phyloP scores from a whole-genome alignment of 2,329 filamentous ascomycete species.

The Talaromyces atroroseus region DNA sequence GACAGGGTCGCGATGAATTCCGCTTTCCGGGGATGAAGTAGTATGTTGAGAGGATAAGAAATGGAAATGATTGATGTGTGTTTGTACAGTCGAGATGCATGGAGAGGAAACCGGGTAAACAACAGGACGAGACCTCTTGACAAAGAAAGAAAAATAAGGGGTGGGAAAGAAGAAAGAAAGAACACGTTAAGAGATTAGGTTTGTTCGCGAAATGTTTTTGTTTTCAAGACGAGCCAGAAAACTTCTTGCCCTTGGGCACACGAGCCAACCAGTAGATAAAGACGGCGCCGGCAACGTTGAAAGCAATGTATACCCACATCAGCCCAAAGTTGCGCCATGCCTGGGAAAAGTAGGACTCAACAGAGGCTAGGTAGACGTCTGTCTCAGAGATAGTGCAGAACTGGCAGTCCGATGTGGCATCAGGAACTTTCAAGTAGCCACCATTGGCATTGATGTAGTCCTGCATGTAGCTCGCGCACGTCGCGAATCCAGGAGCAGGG shows the following conservation, averaged over 20 bases:
- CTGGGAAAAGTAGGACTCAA: constrained; percentile 41
- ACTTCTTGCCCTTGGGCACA: constrained; percentile 35
- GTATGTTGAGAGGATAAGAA: too few relatives aligned
- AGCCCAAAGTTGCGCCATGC: constrained; percentile 54
- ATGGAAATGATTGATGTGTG: too few relatives aligned
- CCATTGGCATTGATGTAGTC: constrained; percentile 48
- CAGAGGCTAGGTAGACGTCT: constrained; percentile 48
- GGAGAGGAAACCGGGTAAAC: not conserved
- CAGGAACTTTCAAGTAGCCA: constrained; percentile 51
- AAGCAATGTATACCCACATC: constrained; percentile 48
- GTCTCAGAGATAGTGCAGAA: constrained; percentile 38
- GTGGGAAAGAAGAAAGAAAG: not conserved
- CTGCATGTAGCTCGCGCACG: constrained; percentile 58
- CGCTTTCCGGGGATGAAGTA: too few relatives aligned
- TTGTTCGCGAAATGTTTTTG: too few relatives aligned
- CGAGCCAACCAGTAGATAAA: constrained; percentile 51
- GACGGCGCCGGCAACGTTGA: constrained; percentile 47
- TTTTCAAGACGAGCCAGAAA: not conserved
- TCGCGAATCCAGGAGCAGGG: constrained; percentile 53
- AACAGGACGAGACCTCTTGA: not conserved
- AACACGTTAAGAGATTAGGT: not conserved
- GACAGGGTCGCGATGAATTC: too few relatives aligned
- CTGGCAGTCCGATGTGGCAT: constrained; percentile 54
- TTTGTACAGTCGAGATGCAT: too few relatives aligned
- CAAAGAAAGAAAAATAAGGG: not conserved